Evolutionary conservation across 306 rosid species (phyloP), one percentile per base, ranked within the genome.

Genomic region (Trifolium repens): DNA sequence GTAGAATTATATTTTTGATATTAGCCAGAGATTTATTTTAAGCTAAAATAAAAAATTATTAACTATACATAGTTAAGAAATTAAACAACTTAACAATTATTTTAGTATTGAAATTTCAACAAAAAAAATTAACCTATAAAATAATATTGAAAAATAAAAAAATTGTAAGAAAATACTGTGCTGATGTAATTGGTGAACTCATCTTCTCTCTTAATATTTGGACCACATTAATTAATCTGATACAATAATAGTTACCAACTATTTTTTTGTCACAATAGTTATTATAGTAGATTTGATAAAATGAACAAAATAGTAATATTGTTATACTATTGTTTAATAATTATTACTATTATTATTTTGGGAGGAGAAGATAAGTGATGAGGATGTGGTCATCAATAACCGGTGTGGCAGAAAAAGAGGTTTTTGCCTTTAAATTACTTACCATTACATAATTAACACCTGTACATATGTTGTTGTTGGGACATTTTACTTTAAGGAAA

Each of bases 341-440:
- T 64, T 10, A 75, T 55, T 53, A 32, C 67, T 66, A 63, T 53
- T 58, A 14, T 68, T 73, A 13, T 24, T 27, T 57, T 55, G 9
- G 9, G 9, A 42, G 57, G 1, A 52, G 79, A 81, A 60, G 85
- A 79, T 81, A 79, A 82, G 83, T 78, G 67, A 58, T 39, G 76
- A 83, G 89, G 89, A 80, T 88, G 97, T 88, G 97, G 96, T 69
- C 96, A 88, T 90, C 82, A 88, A 91, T 88, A 78, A 79, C 79
- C 83, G 85, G 74, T 70, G 79, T 79, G 85, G 32, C 17, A 42
- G 67, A 81, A 87, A 87, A 83, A 85, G 75, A 85, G 79, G 52
- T 72, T 91, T 89, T 89, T 87, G 75, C 55, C 76, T 81, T 78
- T 79, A 78, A 47, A 32, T 59, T 66, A 26, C 77, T 81, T 71